Base-by-base conservation (phyloP, 2,329 filamentous ascomycete species). In the Phyllosticta capitalensis region DNA sequence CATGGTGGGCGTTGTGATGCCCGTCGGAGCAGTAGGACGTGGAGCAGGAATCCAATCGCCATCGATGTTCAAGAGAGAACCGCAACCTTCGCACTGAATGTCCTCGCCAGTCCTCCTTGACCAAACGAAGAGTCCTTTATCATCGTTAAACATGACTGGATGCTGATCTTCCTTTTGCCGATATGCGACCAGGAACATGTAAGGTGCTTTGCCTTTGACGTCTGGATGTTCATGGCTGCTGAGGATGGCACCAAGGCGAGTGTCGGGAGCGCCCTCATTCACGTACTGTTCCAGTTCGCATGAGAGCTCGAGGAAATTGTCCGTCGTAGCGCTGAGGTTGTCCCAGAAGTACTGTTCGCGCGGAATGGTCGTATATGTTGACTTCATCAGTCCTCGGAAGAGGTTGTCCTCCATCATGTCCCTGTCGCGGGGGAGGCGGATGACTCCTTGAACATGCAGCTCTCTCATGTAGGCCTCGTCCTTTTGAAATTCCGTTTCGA, bases 331-430 rank as follows among this genome's bases (percentile, higher is more conserved):
- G 38, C 38, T 45, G 38, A 5, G 17, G n/a, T 2, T 7, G 20
- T 65, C 62, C 64, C 64, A 66, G 4, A 64, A 64, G 52, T 64
- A 66, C 14, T 61, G 50, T 24, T 66, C 60, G n/a, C 62, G 58
- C 17, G 53, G 54, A 19, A 63, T 56, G 20, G 50, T 63, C 17
- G 64, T 65, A 52, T 54, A 62, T 52, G 61, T 53, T 3, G 60
- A 61, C 48, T 60, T 55, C 38, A 62, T 33, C 22, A 65, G 53
- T n/a, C 60, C 61, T 9, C 60, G 55, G 5, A 52, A 17, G 19
- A 45, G 38, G n/a, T 45, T 45, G 14, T 45, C 38, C 38, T 45
- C 38, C 38, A 45, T 45, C 38, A 45, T 45, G 5, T 17, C 4
- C 38, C 14, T n/a, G 38, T 45, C 38, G 38, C 38, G 38, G 17